phyloP scores from a whole-genome alignment of 768 basidiomycete species.

The Boletus reticuloceps region DNA sequence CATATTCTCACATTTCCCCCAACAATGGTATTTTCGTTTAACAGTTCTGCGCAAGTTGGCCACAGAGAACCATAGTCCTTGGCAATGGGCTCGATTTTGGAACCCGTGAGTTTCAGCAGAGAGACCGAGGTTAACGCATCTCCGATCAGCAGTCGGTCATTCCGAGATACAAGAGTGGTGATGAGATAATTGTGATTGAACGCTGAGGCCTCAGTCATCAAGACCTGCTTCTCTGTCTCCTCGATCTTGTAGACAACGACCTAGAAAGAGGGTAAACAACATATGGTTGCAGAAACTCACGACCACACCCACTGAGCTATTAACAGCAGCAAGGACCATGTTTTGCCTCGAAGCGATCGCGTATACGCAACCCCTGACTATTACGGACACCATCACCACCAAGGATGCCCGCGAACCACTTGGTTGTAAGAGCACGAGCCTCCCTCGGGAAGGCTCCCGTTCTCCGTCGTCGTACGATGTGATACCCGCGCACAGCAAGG shows the following conservation, averaged over 20 bases:
- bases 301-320: constrained; percentile 60
- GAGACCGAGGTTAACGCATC: constrained; percentile 83
- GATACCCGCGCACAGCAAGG: constrained; percentile 53
- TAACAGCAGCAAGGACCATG: constrained; percentile 66
- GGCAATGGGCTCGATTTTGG: constrained; percentile 52
- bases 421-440: constrained; percentile 54
- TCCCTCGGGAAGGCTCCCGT: constrained; percentile 53
- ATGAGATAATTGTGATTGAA: constrained; percentile 88
- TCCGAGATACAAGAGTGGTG: constrained; percentile 57
- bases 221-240: constrained; percentile 29
- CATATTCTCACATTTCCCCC: constrained; percentile 65
- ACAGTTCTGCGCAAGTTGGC: constrained; percentile 64
- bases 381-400: constrained; percentile 39
- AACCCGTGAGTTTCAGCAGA: constrained; percentile 50
- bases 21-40: constrained; percentile 55
- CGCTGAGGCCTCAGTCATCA: constrained; percentile 40
- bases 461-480: constrained; percentile 42
- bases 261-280: constrained; percentile 26
- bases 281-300: neutral
- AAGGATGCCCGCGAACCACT: constrained; percentile 21
- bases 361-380: constrained; percentile 68
- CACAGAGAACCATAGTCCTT: constrained; percentile 76
- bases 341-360: constrained; percentile 50
- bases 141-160: constrained; percentile 60
- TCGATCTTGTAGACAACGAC: constrained; percentile 48